These are phyloP conservation scores for Fremontodendron californicum DNA, from an alignment of 345 rosid species.

Conservation along the genomic window DNA sequence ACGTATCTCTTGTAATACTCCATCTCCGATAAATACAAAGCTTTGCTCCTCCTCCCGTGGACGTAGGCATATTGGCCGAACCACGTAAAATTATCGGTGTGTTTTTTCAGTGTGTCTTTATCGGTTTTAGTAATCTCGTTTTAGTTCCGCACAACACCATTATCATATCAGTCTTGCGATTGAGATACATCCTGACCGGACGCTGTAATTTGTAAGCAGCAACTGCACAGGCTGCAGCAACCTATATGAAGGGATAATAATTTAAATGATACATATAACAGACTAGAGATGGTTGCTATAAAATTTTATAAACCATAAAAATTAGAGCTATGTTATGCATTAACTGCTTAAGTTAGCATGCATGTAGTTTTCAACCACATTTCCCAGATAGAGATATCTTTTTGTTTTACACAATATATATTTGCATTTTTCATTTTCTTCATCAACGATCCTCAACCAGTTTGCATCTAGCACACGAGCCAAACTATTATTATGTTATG, in stretches of 20 bases:
- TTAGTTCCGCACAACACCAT: no score
- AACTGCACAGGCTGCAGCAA: constrained; percentile 80
- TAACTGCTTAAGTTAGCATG: background rate
- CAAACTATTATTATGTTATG: background rate
- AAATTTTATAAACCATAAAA: no score
- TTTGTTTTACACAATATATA: background rate
- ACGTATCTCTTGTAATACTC: no score
- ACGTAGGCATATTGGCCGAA: no score
- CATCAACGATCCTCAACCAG: background rate
- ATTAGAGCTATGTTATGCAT: background rate
- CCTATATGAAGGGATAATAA: constrained; percentile 28
- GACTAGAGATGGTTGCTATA: no score
- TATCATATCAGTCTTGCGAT: constrained; percentile 79
- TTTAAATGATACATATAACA: background rate
- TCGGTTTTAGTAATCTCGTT: no score
- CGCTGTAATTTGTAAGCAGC: constrained; percentile 58
- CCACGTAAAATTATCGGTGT: no score
- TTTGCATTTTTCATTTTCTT: background rate
- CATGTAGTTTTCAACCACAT: background rate
- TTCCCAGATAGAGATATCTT: background rate
- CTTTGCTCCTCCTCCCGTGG: no score
- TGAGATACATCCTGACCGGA: constrained; percentile 66
- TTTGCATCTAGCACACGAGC: background rate
- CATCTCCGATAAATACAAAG: no score
- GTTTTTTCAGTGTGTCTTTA: no score